Percentiles rank a stretch among this genome's conserved stretches.
These are phyloP conservation scores for Aleurites moluccanus DNA, from an alignment of 441 rosid species.

Conservation along the genomic window DNA sequence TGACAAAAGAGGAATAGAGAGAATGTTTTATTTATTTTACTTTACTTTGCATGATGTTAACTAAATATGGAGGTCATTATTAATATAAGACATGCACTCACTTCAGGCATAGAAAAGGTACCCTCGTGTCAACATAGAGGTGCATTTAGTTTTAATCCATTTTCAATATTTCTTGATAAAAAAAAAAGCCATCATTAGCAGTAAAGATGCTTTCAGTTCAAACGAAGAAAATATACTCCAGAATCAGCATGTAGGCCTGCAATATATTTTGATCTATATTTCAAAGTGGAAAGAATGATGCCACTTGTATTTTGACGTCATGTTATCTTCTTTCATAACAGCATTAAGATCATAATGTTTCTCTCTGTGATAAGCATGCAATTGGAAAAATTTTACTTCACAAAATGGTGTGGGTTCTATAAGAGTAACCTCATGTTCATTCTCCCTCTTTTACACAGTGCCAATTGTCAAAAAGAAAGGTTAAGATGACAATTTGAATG, in stretches of 20 bases:
- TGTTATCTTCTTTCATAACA: not conserved
- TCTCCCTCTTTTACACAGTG: not conserved
- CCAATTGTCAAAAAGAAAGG: not conserved
- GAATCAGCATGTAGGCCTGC: not conserved
- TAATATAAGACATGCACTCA: not conserved
- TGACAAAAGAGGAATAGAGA: not conserved
- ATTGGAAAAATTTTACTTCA: not conserved
- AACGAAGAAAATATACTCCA: not conserved
- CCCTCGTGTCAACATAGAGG: not conserved
- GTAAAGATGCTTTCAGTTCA: slow-evolving; percentile 2
- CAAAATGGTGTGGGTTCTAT: not conserved
- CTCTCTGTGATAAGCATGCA: not conserved
- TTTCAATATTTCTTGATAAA: not conserved
- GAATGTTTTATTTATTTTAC: not conserved
- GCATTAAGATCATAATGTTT: not conserved
- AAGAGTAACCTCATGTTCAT: not conserved
- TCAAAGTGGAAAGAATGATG: not conserved
- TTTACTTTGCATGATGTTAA: not conserved
- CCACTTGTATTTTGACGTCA: not conserved
- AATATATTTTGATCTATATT: not conserved
- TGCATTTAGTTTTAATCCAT: not conserved
- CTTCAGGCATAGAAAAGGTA: not conserved
- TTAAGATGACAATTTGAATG: not conserved
- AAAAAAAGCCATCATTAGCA: not conserved
- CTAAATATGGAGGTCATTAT: not conserved